Conservation (phyloP, 805 yeast species). For the Scheffersomyces stipitis region DNA sequence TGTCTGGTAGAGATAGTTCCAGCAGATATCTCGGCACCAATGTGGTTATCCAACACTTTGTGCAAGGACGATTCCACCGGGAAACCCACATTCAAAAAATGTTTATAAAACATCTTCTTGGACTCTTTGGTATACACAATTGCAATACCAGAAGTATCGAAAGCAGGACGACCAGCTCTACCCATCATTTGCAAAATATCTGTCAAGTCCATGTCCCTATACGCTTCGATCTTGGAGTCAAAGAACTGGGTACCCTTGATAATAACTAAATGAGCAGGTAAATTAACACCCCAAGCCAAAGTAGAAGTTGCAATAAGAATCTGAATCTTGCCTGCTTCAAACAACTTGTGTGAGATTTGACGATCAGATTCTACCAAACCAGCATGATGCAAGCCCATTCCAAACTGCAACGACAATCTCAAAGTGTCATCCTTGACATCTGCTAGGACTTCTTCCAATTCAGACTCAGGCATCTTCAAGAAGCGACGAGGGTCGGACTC, state of each 20-base stretch:
- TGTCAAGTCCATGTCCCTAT: slow-evolving; percentile 78
- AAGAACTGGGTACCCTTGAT: slow-evolving; percentile 75
- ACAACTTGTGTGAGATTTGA: slow-evolving; percentile 65
- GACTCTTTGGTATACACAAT: slow-evolving; percentile 75
- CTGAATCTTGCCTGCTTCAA: slow-evolving; percentile 70
- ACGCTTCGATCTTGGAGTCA: slow-evolving; percentile 64
- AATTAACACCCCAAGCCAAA: slow-evolving; percentile 83
- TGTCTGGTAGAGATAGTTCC: slow-evolving; percentile 65
- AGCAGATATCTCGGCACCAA: slow-evolving; percentile 77
- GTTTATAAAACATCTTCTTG: slow-evolving; percentile 73
- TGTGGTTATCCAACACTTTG: slow-evolving; percentile 72
- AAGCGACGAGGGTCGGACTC: slow-evolving; percentile 76
- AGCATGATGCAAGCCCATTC: slow-evolving; percentile 81
- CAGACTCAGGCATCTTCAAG: slow-evolving; percentile 62
- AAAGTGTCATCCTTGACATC: slow-evolving; percentile 82
- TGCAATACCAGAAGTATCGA: slow-evolving; percentile 74
- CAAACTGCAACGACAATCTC: slow-evolving; percentile 69
- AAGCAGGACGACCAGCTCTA: slow-evolving; percentile 81
- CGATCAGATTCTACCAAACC: slow-evolving; percentile 76
- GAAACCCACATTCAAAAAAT: slow-evolving; percentile 74
- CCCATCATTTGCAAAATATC: slow-evolving; percentile 79
- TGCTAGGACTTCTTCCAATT: slow-evolving; percentile 48
- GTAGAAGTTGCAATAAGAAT: slow-evolving; percentile 79
- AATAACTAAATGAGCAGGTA: slow-evolving; percentile 77
- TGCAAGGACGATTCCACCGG: slow-evolving; percentile 82